A percentile compares a stretch with the other conserved stretches of the same genome.
Conservation (phyloP, 1,284 basidiomycete genomes). For the Ceratobasidium sp. region DNA sequence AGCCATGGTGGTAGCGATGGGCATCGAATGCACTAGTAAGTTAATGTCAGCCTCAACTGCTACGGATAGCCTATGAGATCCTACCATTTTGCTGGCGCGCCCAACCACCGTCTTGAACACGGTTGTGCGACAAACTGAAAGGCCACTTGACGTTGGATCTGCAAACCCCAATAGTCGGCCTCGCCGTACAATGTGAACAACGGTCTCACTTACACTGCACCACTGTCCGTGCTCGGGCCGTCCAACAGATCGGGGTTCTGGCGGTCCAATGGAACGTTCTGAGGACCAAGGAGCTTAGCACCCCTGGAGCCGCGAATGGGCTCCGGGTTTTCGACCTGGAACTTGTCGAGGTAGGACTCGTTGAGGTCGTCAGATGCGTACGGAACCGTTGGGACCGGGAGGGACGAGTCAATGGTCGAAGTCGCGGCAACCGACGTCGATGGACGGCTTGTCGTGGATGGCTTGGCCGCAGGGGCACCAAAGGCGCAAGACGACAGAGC, state of each 20-base stretch:
- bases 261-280: conserved; percentile 66
- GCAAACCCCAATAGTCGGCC: background rate
- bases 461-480: conserved; percentile 27
- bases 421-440: background rate
- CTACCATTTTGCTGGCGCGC: conserved; percentile 75
- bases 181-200: background rate
- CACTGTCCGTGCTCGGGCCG: conserved; percentile 67
- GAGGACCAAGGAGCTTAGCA: conserved; percentile 60
- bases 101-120: conserved; percentile 79
- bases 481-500: conserved; percentile 22
- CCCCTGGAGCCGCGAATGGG: conserved; percentile 8
- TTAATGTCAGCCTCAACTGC: background rate
- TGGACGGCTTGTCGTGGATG: background rate
- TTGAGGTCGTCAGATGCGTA: conserved; percentile 47
- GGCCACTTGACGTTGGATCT: conserved; percentile 79
- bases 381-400: conserved; percentile 34
- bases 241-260: conserved; percentile 66
- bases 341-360: conserved; percentile 36
- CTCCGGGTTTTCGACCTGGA: conserved; percentile 19
- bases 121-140: conserved; percentile 76
- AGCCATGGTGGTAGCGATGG: conserved; percentile 64
- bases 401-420: background rate
- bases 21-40: conserved; percentile 64
- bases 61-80: conserved; percentile 48
- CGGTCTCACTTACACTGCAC: conserved; percentile 66